Evolutionary conservation across 2,329 filamentous ascomycete species (phyloP).

Genomic region (Zasmidium cellare): DNA sequence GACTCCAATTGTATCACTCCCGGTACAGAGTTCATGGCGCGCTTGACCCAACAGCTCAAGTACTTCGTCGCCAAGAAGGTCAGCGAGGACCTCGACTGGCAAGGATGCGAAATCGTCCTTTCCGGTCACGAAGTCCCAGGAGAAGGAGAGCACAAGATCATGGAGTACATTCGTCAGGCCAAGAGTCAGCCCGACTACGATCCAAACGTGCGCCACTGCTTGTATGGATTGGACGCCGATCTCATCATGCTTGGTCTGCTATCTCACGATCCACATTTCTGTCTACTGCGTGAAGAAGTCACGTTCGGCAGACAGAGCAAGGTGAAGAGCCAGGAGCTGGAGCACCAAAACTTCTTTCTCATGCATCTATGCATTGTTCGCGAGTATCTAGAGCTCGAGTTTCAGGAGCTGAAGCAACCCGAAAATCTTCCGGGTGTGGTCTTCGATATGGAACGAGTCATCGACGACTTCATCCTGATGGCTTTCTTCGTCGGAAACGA

Average conservation of each 20-base stretch:
- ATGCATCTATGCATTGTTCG: slow-evolving; percentile 97
- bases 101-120: slow-evolving; percentile 91
- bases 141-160: slow-evolving; percentile 99
- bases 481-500: slow-evolving; percentile 99
- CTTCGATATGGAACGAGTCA: slow-evolving; percentile 93
- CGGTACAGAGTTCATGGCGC: slow-evolving; percentile 97
- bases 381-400: slow-evolving; percentile 95
- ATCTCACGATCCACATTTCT: slow-evolving; percentile 98
- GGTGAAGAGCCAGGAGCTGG: slow-evolving; percentile 89
- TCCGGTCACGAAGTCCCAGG: slow-evolving; percentile 97
- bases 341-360: slow-evolving; percentile 98
- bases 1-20: slow-evolving; percentile 99
- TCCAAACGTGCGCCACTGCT: slow-evolving; percentile 89
- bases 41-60: slow-evolving; percentile 87
- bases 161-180: slow-evolving; percentile 98
- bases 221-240: slow-evolving; percentile 96
- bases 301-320: slow-evolving; percentile 89
- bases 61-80: slow-evolving; percentile 99
- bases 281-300: slow-evolving; percentile 92
- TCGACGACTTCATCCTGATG: slow-evolving; percentile 99
- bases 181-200: slow-evolving; percentile 94
- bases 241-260: slow-evolving; percentile 97
- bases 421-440: slow-evolving; percentile 67
- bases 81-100: slow-evolving; percentile 95
- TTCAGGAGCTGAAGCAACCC: slow-evolving; percentile 82